Percentiles rank a stretch among this genome's conserved stretches.
phyloP scores from a whole-genome alignment of 2,329 filamentous ascomycete genomes.

The Hymenoscyphus albidus region DNA sequence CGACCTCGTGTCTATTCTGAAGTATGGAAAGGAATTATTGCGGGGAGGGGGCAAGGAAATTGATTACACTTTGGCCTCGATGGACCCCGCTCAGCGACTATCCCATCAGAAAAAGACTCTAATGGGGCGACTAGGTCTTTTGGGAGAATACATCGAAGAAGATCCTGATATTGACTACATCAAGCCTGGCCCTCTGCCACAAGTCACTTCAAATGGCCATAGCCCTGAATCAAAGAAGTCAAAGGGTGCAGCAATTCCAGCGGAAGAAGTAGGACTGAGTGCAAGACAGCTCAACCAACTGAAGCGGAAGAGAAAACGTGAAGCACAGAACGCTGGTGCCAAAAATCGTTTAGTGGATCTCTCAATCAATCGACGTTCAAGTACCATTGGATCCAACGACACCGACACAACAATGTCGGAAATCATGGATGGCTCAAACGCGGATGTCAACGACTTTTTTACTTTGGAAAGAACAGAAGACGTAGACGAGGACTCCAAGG shows the following conservation, averaged over 20 bases:
- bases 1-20: conserved; percentile 75
- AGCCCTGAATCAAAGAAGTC: conserved; percentile 36
- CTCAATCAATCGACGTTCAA: conserved; percentile 52
- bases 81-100: conserved; percentile 78
- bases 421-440: conserved; percentile 55
- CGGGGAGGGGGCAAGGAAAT: conserved; percentile 77
- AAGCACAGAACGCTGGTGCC: conserved; percentile 82
- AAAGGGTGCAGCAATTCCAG: conserved; percentile 33
- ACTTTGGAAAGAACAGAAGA: conserved; percentile 74
- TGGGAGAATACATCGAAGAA: conserved; percentile 80
- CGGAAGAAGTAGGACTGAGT: conserved; percentile 72
- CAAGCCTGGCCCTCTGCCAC: conserved; percentile 22
- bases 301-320: conserved; percentile 89
- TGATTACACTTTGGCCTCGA: conserved; percentile 75
- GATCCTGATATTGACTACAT: conserved; percentile 65
- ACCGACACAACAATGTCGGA: conserved; percentile 46
- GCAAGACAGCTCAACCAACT: conserved; percentile 91
- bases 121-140: conserved; percentile 73
- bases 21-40: conserved; percentile 76
- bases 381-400: conserved; percentile 21
- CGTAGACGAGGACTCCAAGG: conserved; percentile 83
- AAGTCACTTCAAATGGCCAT: conserved; percentile 37
- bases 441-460: conserved; percentile 76
- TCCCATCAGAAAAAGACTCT: conserved; percentile 88
- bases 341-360: conserved; percentile 90